Evolutionary conservation across 108 stramenopile genomes (phyloP), one percentile per base, ranked within the genome.

Genomic region (Cylindrotheca fusiformis): DNA sequence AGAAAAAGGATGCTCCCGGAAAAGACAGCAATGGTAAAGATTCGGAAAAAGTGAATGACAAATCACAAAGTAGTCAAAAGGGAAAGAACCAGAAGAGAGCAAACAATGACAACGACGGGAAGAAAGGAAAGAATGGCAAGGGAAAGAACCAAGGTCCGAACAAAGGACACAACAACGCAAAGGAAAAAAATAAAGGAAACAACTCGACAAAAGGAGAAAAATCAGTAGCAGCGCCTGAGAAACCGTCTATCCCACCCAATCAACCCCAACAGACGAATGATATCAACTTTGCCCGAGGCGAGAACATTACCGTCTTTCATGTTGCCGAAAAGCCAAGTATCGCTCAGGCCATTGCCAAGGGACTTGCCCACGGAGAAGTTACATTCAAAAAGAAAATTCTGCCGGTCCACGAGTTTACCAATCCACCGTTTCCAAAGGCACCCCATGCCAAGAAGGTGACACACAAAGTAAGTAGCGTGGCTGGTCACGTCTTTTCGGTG

Each of bases 401-500:
- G 17, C 87, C 88, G 4, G 76, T 82, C 0, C 88, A 95, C 59
- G 86, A 87, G 52, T 85, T 94, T 51, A 70, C 78, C 20, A 61
- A 67, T 44, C 63, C 71, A 10, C 59, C 72, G 23, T 95, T 95
- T 56, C 85, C 88, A 32, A 88, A 88, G 56, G 84, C 90, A 51
- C 88, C 88, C 14, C 60, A 80, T 5, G 88, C 88, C 14, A 58
- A 63, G 17, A 67, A 68, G 17, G 63, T 71, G 1, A 68, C 68
- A 14, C 91, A 92, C 74, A 60, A 63, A 17, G 84, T 99, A 1
- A 97, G 95, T 2, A 88, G 87, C 24, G 99, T 99, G 1, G 88
- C 84, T 0, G 97, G 99, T 4, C 99, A 99, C 62, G 87, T 97
- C 19, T 97, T 93, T 75, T 84, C 80, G 30, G 78, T 94, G n/a